Evolutionary conservation across 257 asterid genomes (phyloP).

Genomic region (Forsythia suspensa): DNA sequence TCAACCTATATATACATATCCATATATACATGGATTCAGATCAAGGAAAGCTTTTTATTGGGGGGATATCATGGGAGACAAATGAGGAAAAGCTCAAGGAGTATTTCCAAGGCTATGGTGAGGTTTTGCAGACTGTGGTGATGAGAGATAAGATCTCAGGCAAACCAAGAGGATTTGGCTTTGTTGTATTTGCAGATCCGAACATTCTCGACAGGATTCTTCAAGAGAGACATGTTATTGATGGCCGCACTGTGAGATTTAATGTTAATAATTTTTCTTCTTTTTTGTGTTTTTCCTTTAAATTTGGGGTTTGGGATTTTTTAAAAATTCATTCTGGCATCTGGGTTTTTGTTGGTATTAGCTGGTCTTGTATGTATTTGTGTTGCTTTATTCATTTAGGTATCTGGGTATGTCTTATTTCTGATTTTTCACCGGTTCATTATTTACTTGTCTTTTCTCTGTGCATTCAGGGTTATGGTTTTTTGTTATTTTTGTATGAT

Average conservation of each 20-base stretch:
- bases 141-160: conserved; percentile 78
- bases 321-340: not conserved
- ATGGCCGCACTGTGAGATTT: conserved; percentile 79
- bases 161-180: conserved; percentile 85
- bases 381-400: not conserved
- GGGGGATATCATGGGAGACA: conserved; percentile 95
- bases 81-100: conserved; percentile 75
- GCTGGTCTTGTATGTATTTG: not conserved
- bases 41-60: conserved; percentile 87
- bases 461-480: not conserved
- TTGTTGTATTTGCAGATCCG: conserved; percentile 86
- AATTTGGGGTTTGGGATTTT: not conserved
- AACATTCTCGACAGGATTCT: conserved; percentile 64
- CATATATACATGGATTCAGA: conserved; percentile 70
- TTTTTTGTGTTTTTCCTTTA: not conserved
- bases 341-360: not conserved
- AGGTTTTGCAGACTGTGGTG: conserved; percentile 76
- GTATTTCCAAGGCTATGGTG: conserved; percentile 73
- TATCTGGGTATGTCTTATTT: not conserved
- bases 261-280: not conserved
- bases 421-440: not conserved
- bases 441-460: not conserved
- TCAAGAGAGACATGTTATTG: conserved; percentile 74
- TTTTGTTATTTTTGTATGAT: not conserved
- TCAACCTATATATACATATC: not conserved